Base-by-base conservation (phyloP, 768 basidiomycete species). In the Podaxis mareebaensis region DNA sequence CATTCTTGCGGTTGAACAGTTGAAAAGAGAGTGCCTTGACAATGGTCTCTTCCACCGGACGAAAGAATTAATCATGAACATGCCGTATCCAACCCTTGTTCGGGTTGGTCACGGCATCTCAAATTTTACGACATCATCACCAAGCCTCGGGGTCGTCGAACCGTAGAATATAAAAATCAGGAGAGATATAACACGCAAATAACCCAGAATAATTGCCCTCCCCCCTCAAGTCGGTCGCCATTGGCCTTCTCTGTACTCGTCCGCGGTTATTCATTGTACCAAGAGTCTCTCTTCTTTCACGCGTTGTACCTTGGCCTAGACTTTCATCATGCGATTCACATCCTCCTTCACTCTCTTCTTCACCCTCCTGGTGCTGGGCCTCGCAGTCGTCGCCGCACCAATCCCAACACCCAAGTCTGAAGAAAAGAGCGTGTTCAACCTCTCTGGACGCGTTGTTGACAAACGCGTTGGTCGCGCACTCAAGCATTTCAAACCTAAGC, bases 291-390 rank as follows among this genome's bases (percentile, higher is more conserved):
- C 26, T 44, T 58, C 53, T 64, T 49, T 30, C 48, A 38, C 26
- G 22, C 58, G 15, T 51, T 55, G 6, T 46, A 65, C 56, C 12
- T 52, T 63, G 4, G 55, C 59, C 15, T 36, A 53, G 40, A 33
- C 28, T n/a, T 52, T 42, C 55, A 58, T 30, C 49, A n/a, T 42
- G 46, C 58, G 22, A 6, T 17, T 64, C 11, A 63, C 65, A 24
- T 53, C 67, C 24, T 63, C 63, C 24, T 40, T 64, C 54, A 48
- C 67, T 36, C 53, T 64, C 46, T 57, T 67, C 55, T 49, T 71
- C 58, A 62, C 66, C n/a, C 52, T 71, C 63, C 49, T 65, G 40
- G 20, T 65, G 13, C 51, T 67, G 57, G 51, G 63, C 42, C 26
- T 64, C 11, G 55, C 64, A 1, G 60, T 55, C 39, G 44, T 63